Percentiles rank a stretch among this genome's conserved stretches.
Evolutionary conservation across 2,329 filamentous ascomycete species (phyloP).

Genomic region (Aspergillus transmontanensis): DNA sequence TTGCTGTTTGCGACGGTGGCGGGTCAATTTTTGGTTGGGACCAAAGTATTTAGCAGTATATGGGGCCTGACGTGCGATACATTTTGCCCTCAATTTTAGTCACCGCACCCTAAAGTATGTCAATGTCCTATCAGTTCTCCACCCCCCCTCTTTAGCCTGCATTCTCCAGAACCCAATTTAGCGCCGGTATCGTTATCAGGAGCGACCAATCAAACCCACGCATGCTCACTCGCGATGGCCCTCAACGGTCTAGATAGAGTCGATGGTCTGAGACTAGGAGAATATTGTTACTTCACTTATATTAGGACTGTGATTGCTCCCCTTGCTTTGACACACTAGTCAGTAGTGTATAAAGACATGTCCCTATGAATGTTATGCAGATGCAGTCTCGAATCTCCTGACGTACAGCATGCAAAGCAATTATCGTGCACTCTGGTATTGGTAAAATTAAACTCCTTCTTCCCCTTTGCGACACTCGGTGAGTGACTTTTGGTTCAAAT

Average conservation of each 20-base stretch:
- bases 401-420: neutral
- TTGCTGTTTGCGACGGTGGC: neutral
- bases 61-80: neutral
- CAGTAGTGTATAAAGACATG: neutral
- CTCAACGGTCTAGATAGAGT: constrained; percentile 4
- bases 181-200: neutral
- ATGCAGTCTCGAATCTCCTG: constrained; percentile 5
- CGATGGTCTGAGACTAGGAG: constrained; percentile 1
- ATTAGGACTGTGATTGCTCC: neutral
- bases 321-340: neutral
- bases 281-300: neutral
- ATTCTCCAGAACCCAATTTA: constrained; percentile 4
- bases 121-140: constrained; percentile 3
- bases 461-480: neutral
- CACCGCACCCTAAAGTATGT: neutral
- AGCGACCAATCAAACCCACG: neutral
- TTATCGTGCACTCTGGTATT: neutral
- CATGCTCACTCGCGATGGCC: neutral
- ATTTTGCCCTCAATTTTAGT: neutral
- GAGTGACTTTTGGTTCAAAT: neutral
- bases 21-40: neutral
- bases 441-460: neutral
- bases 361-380: constrained; percentile 2
- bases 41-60: neutral
- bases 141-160: constrained; percentile 1